These are phyloP conservation scores for Gossypium davidsonii DNA, from an alignment of 441 rosid genomes.

Conservation along the genomic window DNA sequence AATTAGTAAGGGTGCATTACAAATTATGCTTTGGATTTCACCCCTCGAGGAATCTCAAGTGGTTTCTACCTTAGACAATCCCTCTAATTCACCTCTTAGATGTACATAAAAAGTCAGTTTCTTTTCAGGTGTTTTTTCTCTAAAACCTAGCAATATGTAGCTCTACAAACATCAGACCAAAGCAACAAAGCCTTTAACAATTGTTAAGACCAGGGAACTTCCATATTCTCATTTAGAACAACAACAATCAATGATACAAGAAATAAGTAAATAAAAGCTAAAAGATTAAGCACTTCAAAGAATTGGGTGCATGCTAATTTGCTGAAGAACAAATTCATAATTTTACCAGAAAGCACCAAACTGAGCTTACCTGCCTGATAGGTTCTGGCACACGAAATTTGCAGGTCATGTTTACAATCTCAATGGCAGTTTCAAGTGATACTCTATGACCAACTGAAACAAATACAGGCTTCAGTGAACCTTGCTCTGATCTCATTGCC, in stretches of 20 bases:
- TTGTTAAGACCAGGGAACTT: background rate
- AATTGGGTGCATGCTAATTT: background rate
- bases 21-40: background rate
- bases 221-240: background rate
- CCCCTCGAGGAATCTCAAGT: background rate
- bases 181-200: background rate
- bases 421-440: slow-evolving; percentile 66
- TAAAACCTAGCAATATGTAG: background rate
- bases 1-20: slow-evolving; percentile 2
- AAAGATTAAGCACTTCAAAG: background rate
- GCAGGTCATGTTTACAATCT: slow-evolving; percentile 60
- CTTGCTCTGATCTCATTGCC: slow-evolving; percentile 59
- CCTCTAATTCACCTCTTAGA: background rate
- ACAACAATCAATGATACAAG: background rate
- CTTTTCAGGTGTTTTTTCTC: slow-evolving; percentile 1
- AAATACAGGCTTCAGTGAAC: slow-evolving; percentile 59
- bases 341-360: background rate
- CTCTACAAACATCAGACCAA: background rate
- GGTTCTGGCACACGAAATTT: slow-evolving; percentile 87
- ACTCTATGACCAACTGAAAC: slow-evolving; percentile 78
- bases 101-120: background rate
- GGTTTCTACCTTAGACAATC: no score
- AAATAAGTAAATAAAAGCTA: background rate
- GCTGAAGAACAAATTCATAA: background rate
- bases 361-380: slow-evolving; percentile 59